Evolutionary conservation across 768 basidiomycete species (phyloP), one percentile per base, ranked within the genome.

Genomic region (Epithele typhae): DNA sequence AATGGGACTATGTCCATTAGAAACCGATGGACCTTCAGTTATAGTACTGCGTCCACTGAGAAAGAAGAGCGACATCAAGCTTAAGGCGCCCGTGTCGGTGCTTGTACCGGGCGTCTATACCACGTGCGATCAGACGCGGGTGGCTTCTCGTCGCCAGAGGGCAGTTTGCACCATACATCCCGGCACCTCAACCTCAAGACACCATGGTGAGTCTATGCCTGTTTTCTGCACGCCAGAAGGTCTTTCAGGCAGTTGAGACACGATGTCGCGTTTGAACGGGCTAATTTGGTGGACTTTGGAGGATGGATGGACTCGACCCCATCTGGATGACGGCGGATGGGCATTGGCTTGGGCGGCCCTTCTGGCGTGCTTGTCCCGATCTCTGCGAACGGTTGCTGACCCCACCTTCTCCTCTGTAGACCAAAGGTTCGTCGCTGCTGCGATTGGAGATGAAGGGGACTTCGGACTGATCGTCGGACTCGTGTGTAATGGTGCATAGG

Each of bases 351-450:
- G 22, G 42, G 36, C 45, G 19, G 45, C 52, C 52, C 49, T 45
- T 42, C 49, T 17, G 43, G 40, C 42, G 42, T 33, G 49, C 42
- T 23, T 38, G 40, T n/a, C n/a, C n/a, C 5, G 2, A 17, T n/a
- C 25, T 34, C 18, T 18, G 12, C 10, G 58, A 56, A 64, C 32
- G 19, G 32, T 23, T 42, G 30, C 65, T 58, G 48, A 51, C 40
- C 24, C 33, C 49, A 43, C 10, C 32, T 18, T 18, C 40, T 54
- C 34, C n/a, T 21, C 62, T 58, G 47, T 71, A 88, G 89, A 90
- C 87, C 70, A 91, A 92, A 88, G 88, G 88, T 91, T 71, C 64
- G 81, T 72, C 56, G 39, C 44, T 51, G 46, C 60, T 43, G 45
- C n/a, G 24, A 40, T 6, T 36, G 38, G 14, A 22, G 46, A 10